Evolutionary conservation across 306 rosid species (phyloP), one percentile per base, ranked within the genome.

Genomic region (Castanea crenata): DNA sequence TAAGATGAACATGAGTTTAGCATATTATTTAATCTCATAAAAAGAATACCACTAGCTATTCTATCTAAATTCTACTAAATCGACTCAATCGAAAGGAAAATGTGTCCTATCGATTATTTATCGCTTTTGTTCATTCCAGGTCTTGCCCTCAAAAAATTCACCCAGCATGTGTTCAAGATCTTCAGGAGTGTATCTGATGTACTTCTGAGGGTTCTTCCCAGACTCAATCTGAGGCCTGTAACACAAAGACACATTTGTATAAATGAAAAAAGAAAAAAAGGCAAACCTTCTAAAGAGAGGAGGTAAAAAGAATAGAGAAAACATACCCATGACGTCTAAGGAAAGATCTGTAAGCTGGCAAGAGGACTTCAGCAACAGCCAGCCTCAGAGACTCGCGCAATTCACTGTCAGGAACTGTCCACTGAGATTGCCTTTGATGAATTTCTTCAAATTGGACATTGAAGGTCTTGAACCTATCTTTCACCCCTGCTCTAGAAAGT

Each of bases 321-420:
- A 86, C 89, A 20, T 91, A 76, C 98, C 99, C 97, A 58, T 84
- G 91, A 75, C 98, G 97, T 80, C 89, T 96, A 75, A 88, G 71
- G 86, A 96, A 96, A 54, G 98, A 93, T 91, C 96, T 85, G 84
- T 91, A 96, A 29, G 99, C 99, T 67, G 98, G 98, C 81, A 96
- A 88, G 57, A 96, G 88, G 35, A 96, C 97, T 88, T 96, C 98
- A 69, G 98, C 97, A 54, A 96, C 97, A 32, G 98, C 99, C 75
- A 96, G 80, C 85, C 97, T 90, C 35, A 96, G 82, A 51, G 99
- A 93, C 90, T 96, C 99, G 6, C 99, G 92, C 84, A 96, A 77
- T 85, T 96, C 99, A 46, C 91, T 96, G 69, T 96, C 99, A 2
- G 97, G 99, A 83, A 96, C 89, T 38, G 99, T 96, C 98, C 99